Base-by-base conservation (phyloP, 805 yeast species). In the Huiozyma naganishii region DNA sequence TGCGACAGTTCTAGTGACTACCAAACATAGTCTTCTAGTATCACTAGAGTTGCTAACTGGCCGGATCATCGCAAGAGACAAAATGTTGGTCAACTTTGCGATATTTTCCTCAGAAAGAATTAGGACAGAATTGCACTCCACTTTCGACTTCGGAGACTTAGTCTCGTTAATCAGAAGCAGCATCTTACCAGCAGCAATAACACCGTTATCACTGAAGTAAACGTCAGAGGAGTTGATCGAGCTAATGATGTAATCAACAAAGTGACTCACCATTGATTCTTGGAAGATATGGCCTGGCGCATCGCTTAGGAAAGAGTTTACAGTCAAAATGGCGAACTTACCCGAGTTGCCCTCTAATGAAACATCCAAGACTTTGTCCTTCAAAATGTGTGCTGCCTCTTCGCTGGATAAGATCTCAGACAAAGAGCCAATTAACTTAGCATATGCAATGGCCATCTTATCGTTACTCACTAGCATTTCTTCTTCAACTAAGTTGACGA, bases 121-220 rank as follows among this genome's bases (percentile, higher is more conserved):
- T 44, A 76, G 70, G 11, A 65, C 54, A 7, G 45, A 44, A 2
- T 54, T 53, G 0, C 53, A 51, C 5, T 60, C 61, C n/a, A 47
- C 40, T 27, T 56, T 59, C 11, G 55, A 52, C 10, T 51, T 58
- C 36, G 70, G 71, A 2, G 71, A 58, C 11, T 63, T 62, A 6
- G 41, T 58, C 49, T 72, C 74, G 7, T 65, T 72, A 17, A 70
- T 60, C 29, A 77, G 65, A 45, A 90, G 67, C 43, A 88, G 65
- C 6, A 84, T 50, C 65, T 92, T 92, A 48, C 95, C 97, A 41
- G 81, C 71, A 2, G 95, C 96, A 45, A 80, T 64, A 6, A 82
- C 72, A 27, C 88, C 83, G 54, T 83, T 82, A 51, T 86, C 96
- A 49, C 81, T 72, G 44, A 84, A 70, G 54, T 78, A 76, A 2